Evolutionary conservation across 306 rosid genomes (phyloP).

Genomic region (Herpetospermum pedunculosum): DNA sequence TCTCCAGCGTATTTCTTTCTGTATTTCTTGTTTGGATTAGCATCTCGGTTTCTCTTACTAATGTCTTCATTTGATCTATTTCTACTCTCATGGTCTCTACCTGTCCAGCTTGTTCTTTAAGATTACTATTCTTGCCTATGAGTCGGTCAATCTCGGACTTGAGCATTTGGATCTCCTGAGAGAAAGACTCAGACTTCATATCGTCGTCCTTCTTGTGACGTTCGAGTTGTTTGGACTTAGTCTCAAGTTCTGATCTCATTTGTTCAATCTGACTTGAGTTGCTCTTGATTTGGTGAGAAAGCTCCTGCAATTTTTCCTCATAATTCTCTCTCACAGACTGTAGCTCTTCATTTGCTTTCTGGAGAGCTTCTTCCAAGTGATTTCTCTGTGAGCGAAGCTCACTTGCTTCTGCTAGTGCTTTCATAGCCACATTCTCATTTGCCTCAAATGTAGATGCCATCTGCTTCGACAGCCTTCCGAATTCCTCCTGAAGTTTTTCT

Average conservation of each 20-base stretch:
- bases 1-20: constrained; percentile 48
- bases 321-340: constrained; percentile 31
- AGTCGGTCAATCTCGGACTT: constrained; percentile 49
- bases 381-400: constrained; percentile 51
- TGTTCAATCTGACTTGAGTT: constrained; percentile 37
- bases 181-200: constrained; percentile 30
- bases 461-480: constrained; percentile 56
- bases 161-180: constrained; percentile 38
- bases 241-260: constrained; percentile 43
- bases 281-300: constrained; percentile 38
- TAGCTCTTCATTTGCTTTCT: constrained; percentile 41
- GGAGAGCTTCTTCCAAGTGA: constrained; percentile 46
- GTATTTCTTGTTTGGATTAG: constrained; percentile 30
- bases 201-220: constrained; percentile 34
- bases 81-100: constrained; percentile 29
- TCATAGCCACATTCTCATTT: constrained; percentile 68
- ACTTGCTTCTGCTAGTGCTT: constrained; percentile 59
- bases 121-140: constrained; percentile 23
- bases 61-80: constrained; percentile 43
- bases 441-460: constrained; percentile 75
- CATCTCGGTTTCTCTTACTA: constrained; percentile 37
- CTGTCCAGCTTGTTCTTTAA: constrained; percentile 35
- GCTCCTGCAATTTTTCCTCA: constrained; percentile 36
- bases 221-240: constrained; percentile 47
- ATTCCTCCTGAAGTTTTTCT: constrained; percentile 88